A percentile compares a stretch with the other conserved stretches of the same genome.
phyloP scores from a whole-genome alignment of 768 basidiomycete species.

The Daedaleopsis nitida region DNA sequence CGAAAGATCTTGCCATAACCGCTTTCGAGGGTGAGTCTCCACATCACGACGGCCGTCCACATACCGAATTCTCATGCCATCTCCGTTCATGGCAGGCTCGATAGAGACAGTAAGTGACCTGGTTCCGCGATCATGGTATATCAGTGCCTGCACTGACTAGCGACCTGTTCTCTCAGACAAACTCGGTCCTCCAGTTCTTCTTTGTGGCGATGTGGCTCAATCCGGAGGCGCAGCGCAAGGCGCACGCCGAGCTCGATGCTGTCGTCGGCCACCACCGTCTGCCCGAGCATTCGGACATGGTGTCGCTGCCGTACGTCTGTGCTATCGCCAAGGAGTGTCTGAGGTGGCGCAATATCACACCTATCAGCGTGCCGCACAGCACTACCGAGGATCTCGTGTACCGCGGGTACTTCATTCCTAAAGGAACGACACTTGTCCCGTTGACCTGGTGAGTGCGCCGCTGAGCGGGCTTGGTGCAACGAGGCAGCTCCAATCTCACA shows the following conservation, averaged over 20 bases:
- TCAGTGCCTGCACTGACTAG: too few species aligned
- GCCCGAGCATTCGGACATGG: constrained; percentile 5
- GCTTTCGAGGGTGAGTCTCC: constrained; percentile 5
- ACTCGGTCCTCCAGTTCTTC: constrained; percentile 27
- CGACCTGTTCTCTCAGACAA: constrained; percentile 13
- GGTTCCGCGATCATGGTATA: too few species aligned
- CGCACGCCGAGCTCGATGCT: constrained; percentile 13
- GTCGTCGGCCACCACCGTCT: constrained; percentile 15
- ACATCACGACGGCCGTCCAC: too few species aligned
- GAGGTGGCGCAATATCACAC: constrained; percentile 12
- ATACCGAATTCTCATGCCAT: background rate
- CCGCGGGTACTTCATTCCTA: constrained; percentile 26
- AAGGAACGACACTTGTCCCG: constrained; percentile 23
- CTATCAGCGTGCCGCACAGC: constrained; percentile 27
- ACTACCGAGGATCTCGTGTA: constrained; percentile 27
- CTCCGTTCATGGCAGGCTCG: constrained; percentile 4
- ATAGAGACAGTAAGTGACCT: constrained; percentile 16
- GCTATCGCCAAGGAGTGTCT: constrained; percentile 16
- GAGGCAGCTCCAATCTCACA: background rate
- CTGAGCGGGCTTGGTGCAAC: background rate
- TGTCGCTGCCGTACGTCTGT: constrained; percentile 6
- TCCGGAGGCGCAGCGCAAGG: constrained; percentile 25
- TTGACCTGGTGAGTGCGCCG: constrained; percentile 24
- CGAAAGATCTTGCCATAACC: background rate
- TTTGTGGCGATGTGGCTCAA: constrained; percentile 31